Evolutionary conservation across 306 rosid genomes (phyloP).

Genomic region (Erythrophleum fordii): DNA sequence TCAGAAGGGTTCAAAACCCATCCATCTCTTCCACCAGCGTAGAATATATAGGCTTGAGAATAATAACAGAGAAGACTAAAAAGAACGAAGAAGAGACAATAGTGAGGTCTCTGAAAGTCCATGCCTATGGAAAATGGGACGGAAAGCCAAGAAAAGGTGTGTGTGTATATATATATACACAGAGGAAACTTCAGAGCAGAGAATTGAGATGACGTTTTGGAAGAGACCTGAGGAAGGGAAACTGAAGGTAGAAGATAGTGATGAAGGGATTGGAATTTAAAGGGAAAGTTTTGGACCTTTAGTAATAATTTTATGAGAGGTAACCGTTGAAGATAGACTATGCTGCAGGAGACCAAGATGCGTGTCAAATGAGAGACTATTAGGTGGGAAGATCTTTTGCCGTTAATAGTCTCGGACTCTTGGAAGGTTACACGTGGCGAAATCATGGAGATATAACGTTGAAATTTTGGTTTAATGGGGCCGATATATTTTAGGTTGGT

Average conservation of each 20-base stretch:
- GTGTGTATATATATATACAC: too few species aligned
- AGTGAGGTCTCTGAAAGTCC: slow-evolving; percentile 40
- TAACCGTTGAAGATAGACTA: not conserved
- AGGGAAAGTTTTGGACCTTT: not conserved
- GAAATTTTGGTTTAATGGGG: not conserved
- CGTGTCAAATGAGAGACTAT: slow-evolving; percentile 10
- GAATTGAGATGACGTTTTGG: not conserved
- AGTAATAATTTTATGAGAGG: not conserved
- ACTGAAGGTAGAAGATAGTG: not conserved
- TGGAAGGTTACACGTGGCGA: slow-evolving; percentile 21
- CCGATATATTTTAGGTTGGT: not conserved
- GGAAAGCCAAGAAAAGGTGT: too few species aligned
- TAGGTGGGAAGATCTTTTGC: slow-evolving; percentile 6
- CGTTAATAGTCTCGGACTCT: not conserved
- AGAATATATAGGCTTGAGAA: slow-evolving; percentile 50
- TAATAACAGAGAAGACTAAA: slow-evolving; percentile 40
- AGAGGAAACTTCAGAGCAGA: too few species aligned
- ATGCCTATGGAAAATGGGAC: slow-evolving; percentile 7
- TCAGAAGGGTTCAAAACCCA: slow-evolving; percentile 77
- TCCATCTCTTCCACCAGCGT: slow-evolving; percentile 71
- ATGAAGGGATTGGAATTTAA: not conserved
- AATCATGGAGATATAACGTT: not conserved
- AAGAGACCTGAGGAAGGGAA: not conserved
- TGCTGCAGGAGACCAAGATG: not conserved
- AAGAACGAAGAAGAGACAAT: slow-evolving; percentile 29